Evolutionary conservation across 2,329 filamentous ascomycete genomes (phyloP).

Genomic region (Sclerotinia borealis): DNA sequence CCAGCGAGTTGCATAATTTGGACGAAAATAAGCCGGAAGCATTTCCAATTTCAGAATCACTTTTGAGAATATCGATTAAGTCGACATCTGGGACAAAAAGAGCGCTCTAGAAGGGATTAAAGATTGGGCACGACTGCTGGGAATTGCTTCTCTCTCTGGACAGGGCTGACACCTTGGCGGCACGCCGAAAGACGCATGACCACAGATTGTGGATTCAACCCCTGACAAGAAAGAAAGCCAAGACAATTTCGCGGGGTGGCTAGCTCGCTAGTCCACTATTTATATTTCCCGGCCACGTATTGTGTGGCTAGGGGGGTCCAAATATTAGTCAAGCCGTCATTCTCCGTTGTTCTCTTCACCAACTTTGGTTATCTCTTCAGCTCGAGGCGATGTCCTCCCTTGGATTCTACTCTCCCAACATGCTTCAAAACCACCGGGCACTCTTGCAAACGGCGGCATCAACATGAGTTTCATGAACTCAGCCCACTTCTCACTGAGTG

Average conservation of each 20-base stretch:
- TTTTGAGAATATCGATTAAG: not conserved
- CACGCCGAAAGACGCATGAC: not conserved
- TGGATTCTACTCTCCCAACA: not conserved
- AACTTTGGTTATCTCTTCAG: not conserved
- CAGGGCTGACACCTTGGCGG: constrained; percentile 5
- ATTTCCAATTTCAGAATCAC: constrained; percentile 3
- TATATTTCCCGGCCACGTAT: not conserved
- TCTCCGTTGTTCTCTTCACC: not conserved
- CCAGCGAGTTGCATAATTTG: not conserved
- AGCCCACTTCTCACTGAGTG: not conserved
- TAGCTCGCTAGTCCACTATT: not conserved
- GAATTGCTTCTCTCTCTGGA: not conserved
- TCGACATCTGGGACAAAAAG: not conserved
- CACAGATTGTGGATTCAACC: not conserved
- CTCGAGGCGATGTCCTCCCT: not conserved
- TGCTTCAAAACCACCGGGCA: not conserved
- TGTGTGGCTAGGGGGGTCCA: not conserved
- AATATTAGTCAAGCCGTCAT: not conserved
- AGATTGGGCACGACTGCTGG: not conserved
- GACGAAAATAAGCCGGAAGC: constrained; percentile 13
- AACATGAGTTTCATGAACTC: not conserved
- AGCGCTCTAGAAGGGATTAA: not conserved
- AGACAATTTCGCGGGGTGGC: not conserved
- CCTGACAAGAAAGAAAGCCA: not conserved
- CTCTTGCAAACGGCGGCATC: not conserved